These are phyloP conservation scores for Pleochaeta shiraiana DNA, from an alignment of 2,329 filamentous ascomycete species.

Conservation along the genomic window DNA sequence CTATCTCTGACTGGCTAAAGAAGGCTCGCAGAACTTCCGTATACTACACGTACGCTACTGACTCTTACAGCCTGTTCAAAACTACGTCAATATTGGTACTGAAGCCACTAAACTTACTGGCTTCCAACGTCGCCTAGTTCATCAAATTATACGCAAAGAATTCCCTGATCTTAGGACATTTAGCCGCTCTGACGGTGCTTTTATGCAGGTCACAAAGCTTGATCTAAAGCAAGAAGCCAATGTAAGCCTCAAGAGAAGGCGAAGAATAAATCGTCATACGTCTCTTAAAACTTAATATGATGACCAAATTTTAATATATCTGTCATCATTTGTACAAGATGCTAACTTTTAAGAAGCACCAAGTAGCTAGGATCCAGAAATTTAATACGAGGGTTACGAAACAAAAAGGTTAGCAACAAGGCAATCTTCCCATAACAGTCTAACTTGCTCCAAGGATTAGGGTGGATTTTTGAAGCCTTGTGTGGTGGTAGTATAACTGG, in stretches of 20 bases:
- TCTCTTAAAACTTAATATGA: background rate
- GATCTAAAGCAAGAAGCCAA: constrained; percentile 12
- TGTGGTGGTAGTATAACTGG: constrained; percentile 14
- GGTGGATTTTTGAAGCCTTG: constrained; percentile 18
- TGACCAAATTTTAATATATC: background rate
- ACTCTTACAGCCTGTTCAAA: constrained; percentile 10
- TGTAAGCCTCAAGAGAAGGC: constrained; percentile 7
- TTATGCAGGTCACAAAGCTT: constrained; percentile 17
- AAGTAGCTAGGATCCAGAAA: constrained; percentile 6
- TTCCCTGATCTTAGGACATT: constrained; percentile 22
- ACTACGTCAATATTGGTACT: constrained; percentile 25
- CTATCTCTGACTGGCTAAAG: constrained; percentile 13
- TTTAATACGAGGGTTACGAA: constrained; percentile 10
- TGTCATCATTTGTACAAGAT: background rate
- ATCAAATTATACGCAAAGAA: constrained; percentile 42
- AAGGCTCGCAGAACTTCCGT: background rate
- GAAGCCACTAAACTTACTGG: constrained; percentile 24
- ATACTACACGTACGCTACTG: background rate
- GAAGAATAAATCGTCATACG: background rate
- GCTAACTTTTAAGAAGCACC: background rate
- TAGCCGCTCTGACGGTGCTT: constrained; percentile 11
- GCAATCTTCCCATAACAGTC: constrained; percentile 17
- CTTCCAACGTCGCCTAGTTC: constrained; percentile 41
- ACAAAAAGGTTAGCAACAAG: constrained; percentile 12
- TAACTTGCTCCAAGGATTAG: constrained; percentile 16